These are phyloP conservation scores for Macrophomina phaseolina DNA, from an alignment of 2,329 filamentous ascomycete genomes.

Conservation along the genomic window DNA sequence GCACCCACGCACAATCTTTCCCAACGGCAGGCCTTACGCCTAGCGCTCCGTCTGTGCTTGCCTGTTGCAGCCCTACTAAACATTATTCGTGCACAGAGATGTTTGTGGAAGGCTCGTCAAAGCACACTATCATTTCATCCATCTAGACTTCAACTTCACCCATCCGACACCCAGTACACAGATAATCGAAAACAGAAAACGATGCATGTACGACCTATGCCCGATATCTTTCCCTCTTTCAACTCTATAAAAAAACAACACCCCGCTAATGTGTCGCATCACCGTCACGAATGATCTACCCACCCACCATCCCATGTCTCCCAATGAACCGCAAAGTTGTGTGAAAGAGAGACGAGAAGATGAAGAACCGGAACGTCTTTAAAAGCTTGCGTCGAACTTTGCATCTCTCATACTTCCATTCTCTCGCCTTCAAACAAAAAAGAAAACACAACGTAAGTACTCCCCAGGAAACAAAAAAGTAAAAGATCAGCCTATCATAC, in stretches of 20 bases:
- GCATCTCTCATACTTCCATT: neutral
- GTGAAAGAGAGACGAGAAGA: neutral
- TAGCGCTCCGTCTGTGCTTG: no score
- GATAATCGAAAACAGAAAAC: neutral
- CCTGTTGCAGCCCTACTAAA: no score
- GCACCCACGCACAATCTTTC: no score
- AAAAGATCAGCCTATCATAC: constrained; percentile 10
- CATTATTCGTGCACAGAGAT: no score
- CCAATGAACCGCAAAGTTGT: neutral
- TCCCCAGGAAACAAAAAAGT: neutral
- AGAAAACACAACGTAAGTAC: no score
- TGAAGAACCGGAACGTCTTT: neutral
- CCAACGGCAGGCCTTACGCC: neutral
- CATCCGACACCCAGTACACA: neutral
- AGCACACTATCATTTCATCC: constrained; percentile 25
- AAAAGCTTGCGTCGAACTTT: neutral
- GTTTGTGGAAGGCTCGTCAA: neutral
- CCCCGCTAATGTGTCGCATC: constrained; percentile 14
- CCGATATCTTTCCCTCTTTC: neutral
- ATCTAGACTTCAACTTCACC: neutral
- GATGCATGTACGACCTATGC: constrained; percentile 2
- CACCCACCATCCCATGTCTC: neutral
- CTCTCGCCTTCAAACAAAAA: neutral
- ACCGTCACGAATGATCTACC: neutral
- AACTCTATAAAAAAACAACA: constrained; percentile 7